These are phyloP conservation scores for Aegilops bicornis DNA, from an alignment of 176 grass and related monocot genomes.

Conservation along the genomic window DNA sequence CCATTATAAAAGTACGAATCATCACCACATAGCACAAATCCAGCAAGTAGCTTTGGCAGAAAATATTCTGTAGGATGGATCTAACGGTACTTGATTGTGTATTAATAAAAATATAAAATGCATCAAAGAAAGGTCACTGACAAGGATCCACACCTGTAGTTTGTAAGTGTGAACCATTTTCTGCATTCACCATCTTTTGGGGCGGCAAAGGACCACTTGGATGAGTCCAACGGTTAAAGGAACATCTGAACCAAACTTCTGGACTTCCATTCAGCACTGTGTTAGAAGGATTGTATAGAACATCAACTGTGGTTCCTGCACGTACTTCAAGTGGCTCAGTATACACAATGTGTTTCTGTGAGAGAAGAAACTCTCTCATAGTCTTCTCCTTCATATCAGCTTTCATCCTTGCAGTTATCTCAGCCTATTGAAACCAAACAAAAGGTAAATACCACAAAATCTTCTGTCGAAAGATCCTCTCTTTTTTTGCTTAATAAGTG, in stretches of 20 bases:
- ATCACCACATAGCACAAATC: constrained; percentile 10
- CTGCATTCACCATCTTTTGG: constrained; percentile 71
- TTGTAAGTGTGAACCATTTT: constrained; percentile 70
- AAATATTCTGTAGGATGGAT: background rate
- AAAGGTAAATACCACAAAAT: background rate
- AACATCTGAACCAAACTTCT: constrained; percentile 88
- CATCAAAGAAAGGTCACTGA: background rate
- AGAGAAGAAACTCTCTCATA: constrained; percentile 79
- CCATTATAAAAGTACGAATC: background rate
- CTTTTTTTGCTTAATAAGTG: background rate
- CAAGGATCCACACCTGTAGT: constrained; percentile 51
- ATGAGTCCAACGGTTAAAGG: constrained; percentile 93
- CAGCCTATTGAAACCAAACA: constrained; percentile 54
- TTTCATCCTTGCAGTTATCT: constrained; percentile 67
- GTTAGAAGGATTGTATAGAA: constrained; percentile 91
- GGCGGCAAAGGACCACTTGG: constrained; percentile 69
- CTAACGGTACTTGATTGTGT: constrained; percentile 1
- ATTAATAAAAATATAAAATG: background rate
- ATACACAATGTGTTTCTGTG: constrained; percentile 94
- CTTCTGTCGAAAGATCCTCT: background rate
- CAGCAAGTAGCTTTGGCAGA: background rate
- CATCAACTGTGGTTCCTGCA: constrained; percentile 65
- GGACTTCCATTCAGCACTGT: constrained; percentile 83
- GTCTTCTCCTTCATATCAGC: constrained; percentile 79
- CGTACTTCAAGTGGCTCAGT: constrained; percentile 85